These are phyloP conservation scores for Amylocarpus encephaloides DNA, from an alignment of 2,329 filamentous ascomycete genomes.

Conservation along the genomic window DNA sequence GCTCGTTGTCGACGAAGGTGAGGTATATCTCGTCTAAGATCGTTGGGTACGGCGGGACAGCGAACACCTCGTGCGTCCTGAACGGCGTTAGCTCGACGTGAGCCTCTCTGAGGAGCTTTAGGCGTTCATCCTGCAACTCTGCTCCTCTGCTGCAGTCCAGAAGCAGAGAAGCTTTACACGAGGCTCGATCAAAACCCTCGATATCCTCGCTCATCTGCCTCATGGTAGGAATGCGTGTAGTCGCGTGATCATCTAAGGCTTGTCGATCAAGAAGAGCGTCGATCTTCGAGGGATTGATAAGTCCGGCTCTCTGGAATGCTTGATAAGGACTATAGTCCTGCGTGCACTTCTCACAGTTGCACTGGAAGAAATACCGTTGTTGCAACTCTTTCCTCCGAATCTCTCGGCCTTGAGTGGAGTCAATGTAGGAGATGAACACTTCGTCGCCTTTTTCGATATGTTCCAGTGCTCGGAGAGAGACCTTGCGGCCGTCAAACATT, in stretches of 20 bases:
- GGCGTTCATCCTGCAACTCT: neutral
- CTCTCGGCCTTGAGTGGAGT: slow-evolving; percentile 32
- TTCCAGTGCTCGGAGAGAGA: slow-evolving; percentile 44
- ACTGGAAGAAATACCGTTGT: slow-evolving; percentile 25
- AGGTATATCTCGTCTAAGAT: slow-evolving; percentile 39
- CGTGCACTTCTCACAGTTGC: slow-evolving; percentile 23
- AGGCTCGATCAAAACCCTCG: neutral
- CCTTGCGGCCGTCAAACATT: slow-evolving; percentile 46
- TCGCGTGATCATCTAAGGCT: neutral
- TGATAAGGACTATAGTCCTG: slow-evolving; percentile 15
- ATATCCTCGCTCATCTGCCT: neutral
- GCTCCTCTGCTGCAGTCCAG: neutral
- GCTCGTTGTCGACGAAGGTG: slow-evolving; percentile 36
- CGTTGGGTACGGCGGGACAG: slow-evolving; percentile 28
- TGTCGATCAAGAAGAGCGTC: slow-evolving; percentile 2
- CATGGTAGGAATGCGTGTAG: neutral
- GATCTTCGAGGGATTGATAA: neutral
- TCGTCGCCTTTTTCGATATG: slow-evolving; percentile 47
- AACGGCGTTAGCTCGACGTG: neutral
- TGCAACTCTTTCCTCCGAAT: slow-evolving; percentile 14
- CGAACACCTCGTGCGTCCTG: slow-evolving; percentile 5
- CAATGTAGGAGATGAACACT: slow-evolving; percentile 56
- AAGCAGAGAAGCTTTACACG: neutral
- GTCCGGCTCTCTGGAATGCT: slow-evolving; percentile 3
- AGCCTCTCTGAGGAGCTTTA: slow-evolving; percentile 1